A percentile compares a stretch with the other conserved stretches of the same genome.
Conservation (phyloP, 225 moss, liverwort and hornwort species). For the Pseudoscleropodium purum region DNA sequence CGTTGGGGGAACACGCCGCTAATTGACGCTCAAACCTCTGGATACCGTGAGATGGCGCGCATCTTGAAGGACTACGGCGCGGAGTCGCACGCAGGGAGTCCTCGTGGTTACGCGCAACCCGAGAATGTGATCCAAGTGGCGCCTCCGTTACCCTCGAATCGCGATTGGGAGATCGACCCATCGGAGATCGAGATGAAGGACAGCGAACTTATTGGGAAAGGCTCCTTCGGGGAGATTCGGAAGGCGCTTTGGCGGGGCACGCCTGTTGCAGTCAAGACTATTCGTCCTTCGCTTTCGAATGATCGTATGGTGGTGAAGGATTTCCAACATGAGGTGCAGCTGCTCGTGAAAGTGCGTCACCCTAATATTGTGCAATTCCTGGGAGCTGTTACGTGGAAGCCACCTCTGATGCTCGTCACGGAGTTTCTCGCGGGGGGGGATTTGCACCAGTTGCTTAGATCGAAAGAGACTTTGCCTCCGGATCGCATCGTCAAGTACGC, state of each 20-base stretch:
- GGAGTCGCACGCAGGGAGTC: conserved; percentile 7
- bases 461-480: conserved; percentile 9
- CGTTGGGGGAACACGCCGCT: conserved; percentile 44
- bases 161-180: conserved; percentile 77
- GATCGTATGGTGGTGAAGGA: conserved; percentile 73
- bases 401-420: conserved; percentile 73
- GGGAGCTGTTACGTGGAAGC: conserved; percentile 64
- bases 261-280: conserved; percentile 81
- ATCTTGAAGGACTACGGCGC: conserved; percentile 43
- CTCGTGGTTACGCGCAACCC: conserved; percentile 19
- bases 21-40: conserved; percentile 43
- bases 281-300: conserved; percentile 64
- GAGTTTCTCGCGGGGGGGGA: conserved; percentile 85
- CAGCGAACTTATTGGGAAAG: conserved; percentile 65
- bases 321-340: conserved; percentile 82
- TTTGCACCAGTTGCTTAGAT: conserved; percentile 45
- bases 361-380: conserved; percentile 90
- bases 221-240: conserved; percentile 90
- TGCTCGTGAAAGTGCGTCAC: conserved; percentile 76
- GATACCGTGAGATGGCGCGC: conserved; percentile 35
- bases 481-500: conserved; percentile 44
- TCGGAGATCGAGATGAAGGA: conserved; percentile 44
- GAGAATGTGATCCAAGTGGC: conserved; percentile 12
- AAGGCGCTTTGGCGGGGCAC: conserved; percentile 71
- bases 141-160: conserved; percentile 46